These are phyloP conservation scores for Trichoderma asperellum DNA, from an alignment of 2,329 filamentous ascomycete genomes.

Conservation along the genomic window DNA sequence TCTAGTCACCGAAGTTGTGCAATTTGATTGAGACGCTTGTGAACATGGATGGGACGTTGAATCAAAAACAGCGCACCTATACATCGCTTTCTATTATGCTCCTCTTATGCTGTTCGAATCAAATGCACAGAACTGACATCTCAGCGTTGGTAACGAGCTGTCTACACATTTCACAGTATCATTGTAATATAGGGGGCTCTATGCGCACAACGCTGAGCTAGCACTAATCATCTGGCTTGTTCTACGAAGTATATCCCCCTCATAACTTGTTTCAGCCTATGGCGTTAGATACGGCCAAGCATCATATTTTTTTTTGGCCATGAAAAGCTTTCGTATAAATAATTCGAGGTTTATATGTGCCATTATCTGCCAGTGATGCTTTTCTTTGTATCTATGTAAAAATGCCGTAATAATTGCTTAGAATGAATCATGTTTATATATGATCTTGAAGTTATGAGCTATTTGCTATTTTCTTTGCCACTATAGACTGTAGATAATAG, in stretches of 20 bases:
- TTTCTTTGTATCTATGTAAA: too few species aligned
- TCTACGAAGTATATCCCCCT: not conserved
- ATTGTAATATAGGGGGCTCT: not conserved
- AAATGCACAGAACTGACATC: constrained; percentile 16
- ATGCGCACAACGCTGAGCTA: not conserved
- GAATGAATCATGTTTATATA: too few species aligned
- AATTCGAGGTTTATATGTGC: too few species aligned
- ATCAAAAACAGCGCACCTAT: constrained; percentile 20
- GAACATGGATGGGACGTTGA: constrained; percentile 7
- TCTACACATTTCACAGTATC: not conserved
- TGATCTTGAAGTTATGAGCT: too few species aligned
- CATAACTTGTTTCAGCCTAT: not conserved
- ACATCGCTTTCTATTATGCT: constrained; percentile 25
- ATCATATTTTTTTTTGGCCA: too few species aligned
- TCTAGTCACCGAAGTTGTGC: not conserved
- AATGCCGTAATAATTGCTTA: too few species aligned
- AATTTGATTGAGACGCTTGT: not conserved
- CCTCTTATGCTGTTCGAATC: constrained; percentile 19
- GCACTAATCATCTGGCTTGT: not conserved
- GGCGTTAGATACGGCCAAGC: too few species aligned
- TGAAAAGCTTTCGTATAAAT: too few species aligned
- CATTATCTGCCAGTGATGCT: too few species aligned
- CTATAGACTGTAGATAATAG: too few species aligned
- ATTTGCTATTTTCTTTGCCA: too few species aligned
- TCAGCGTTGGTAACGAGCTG: not conserved